Evolutionary conservation across 1,284 basidiomycete genomes (phyloP).

Genomic region (Ganoderma lingzhi): DNA sequence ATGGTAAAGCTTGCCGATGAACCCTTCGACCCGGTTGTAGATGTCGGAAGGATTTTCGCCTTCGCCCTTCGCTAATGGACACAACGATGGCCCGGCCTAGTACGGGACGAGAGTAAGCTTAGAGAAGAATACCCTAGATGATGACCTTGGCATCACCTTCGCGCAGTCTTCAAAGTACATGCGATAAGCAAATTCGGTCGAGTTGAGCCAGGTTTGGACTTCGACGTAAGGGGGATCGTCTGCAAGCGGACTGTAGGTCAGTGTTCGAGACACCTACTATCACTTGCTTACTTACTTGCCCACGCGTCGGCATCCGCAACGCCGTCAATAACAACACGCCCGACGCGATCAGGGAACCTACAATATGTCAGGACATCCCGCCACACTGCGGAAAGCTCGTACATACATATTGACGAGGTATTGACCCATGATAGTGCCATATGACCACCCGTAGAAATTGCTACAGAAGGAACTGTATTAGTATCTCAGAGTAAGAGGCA

Average conservation of each 20-base stretch:
- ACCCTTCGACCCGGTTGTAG: conserved; percentile 43
- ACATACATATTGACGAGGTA: conserved; percentile 41
- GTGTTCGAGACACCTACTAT: neutral
- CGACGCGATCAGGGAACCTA: conserved; percentile 37
- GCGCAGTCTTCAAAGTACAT: conserved; percentile 45
- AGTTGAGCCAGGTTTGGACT: conserved; percentile 41
- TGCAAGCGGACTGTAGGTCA: conserved; percentile 12
- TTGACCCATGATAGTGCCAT: conserved; percentile 38
- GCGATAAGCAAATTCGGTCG: conserved; percentile 44
- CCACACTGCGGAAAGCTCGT: too few relatives aligned
- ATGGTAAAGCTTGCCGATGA: conserved; percentile 44
- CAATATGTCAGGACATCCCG: neutral
- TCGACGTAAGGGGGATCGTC: conserved; percentile 45
- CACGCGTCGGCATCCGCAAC: conserved; percentile 36
- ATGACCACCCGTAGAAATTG: conserved; percentile 38
- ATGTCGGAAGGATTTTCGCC: conserved; percentile 41
- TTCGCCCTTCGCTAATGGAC: conserved; percentile 37
- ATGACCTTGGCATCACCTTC: conserved; percentile 36
- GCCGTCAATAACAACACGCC: conserved; percentile 37
- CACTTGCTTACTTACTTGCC: conserved; percentile 37
- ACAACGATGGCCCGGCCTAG: conserved; percentile 42
- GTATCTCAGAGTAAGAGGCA: conserved; percentile 23
- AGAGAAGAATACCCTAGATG: too few relatives aligned
- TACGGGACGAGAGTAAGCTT: neutral
- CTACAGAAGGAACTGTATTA: conserved; percentile 15